Conservation (phyloP, 306 rosid species). For the Begonia loranthoides region DNA sequence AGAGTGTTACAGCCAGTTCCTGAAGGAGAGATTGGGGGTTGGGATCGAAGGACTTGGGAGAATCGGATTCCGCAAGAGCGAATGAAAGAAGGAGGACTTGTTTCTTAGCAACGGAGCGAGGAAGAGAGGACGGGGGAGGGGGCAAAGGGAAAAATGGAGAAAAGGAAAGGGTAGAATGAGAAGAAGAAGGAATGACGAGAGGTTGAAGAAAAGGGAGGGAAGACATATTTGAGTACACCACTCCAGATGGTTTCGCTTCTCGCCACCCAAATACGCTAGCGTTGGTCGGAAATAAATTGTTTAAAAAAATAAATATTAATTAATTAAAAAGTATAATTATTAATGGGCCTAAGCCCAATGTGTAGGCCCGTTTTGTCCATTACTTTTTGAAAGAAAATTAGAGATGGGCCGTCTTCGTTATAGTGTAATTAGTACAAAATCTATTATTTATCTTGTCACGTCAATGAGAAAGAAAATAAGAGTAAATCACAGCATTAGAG, state of each 20-base stretch:
- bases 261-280: not conserved
- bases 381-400: too few species aligned
- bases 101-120: slow-evolving; percentile 10
- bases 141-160: slow-evolving; percentile 14
- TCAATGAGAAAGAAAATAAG: too few species aligned
- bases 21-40: slow-evolving; percentile 44
- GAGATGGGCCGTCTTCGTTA: too few species aligned
- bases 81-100: slow-evolving; percentile 28
- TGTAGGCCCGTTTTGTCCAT: too few species aligned
- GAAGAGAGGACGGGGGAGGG: slow-evolving; percentile 24
- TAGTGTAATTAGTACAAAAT: too few species aligned
- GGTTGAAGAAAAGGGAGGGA: slow-evolving; percentile 29
- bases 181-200: slow-evolving; percentile 20
- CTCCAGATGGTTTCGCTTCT: not conserved
- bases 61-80: slow-evolving; percentile 63
- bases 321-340: too few species aligned
- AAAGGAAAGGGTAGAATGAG: slow-evolving; percentile 19
- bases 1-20: slow-evolving; percentile 39
- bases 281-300: too few species aligned
- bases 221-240: slow-evolving; percentile 31
- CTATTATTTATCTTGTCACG: too few species aligned
- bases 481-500: too few species aligned
- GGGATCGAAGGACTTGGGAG: slow-evolving; percentile 45
- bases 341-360: too few species aligned
- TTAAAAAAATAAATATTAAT: too few species aligned